Conservation (phyloP, 2,329 filamentous ascomycete species). For the Fusarium luffae region DNA sequence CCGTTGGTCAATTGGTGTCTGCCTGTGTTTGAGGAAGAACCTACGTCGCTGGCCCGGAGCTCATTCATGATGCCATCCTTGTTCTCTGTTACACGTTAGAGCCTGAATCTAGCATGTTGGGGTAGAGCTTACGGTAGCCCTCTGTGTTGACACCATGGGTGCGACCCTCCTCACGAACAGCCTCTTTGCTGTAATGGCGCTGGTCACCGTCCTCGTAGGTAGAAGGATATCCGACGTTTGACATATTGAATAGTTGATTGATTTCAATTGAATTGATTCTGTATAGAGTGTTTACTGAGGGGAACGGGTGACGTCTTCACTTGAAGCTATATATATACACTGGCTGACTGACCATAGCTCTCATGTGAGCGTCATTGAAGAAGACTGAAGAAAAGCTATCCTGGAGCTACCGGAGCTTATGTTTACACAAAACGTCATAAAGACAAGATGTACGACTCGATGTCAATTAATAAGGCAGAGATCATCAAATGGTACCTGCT, state of each 20-base stretch:
- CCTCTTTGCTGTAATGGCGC: conserved; percentile 17
- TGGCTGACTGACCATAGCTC: not conserved
- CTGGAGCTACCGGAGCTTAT: not conserved
- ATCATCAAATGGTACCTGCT: rapidly evolving
- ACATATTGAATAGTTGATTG: conserved; percentile 1
- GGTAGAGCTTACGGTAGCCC: conserved; percentile 19
- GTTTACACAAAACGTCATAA: conserved; percentile 14
- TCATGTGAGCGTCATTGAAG: conserved; percentile 32
- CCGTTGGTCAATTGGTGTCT: not conserved
- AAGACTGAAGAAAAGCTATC: not conserved
- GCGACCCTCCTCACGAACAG: conserved; percentile 8
- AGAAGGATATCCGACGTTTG: conserved; percentile 23
- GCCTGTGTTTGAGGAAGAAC: not conserved
- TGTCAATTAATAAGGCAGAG: not conserved
- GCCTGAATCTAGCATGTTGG: too few species aligned
- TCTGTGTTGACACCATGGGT: conserved; percentile 16
- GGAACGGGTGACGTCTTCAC: too few species aligned
- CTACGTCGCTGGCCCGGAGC: conserved; percentile 15
- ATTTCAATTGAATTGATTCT: too few species aligned
- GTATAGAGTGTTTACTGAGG: too few species aligned
- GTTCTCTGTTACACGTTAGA: not conserved
- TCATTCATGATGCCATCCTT: conserved; percentile 32
- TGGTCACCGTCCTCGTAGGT: conserved; percentile 31
- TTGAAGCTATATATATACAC: not conserved
- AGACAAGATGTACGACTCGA: not conserved